Evolutionary conservation across 805 yeast species (phyloP), one percentile per base, ranked within the genome.

Genomic region (Candida krabiensis): DNA sequence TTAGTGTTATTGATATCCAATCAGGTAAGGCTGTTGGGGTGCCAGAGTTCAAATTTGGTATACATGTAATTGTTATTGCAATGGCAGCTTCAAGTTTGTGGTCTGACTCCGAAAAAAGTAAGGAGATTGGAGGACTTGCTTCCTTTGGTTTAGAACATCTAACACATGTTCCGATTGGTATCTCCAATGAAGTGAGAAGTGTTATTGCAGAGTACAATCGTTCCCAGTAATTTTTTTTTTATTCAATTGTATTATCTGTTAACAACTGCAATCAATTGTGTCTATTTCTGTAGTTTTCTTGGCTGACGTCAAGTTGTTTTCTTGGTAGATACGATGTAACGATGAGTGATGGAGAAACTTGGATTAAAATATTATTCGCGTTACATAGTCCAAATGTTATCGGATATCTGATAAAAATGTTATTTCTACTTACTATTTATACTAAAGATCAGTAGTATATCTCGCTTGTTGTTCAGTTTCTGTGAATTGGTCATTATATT

Each of bases 151-250:
- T 65, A 35, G 56, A 52, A 9, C 61, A 62, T 26, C 50, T 66
- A 24, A 46, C 41, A 9, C 64, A 65, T 37, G 40, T 44, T 3
- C 65, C 70, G 1, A 52, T 64, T 14, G 70, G 71, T 2, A 33
- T 44, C 3, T 57, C 56, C 35, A 38, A 39, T 8, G 52, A 51
- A 26, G 64, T 69, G 4, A 37, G 41, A 2, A 58, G 69, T 21
- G 69, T 68, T 9, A 62, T 66, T 32, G 64, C 65, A 28, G 69
- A 66, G 40, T 63, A 51, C 27, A 43, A 35, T 14, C 16, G 9
- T 9, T 12, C 12, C 12, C 25, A 23, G 25, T 23, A 23, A 12
- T 12, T 9, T 23, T 12, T 12, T 9, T 23, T 23, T 23, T 12
- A 23, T 12, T 23, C 11, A 23, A 9, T 9, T 23, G 12, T 23